These are phyloP conservation scores for Leptodermis oblonga DNA, from an alignment of 257 asterid species.

Conservation along the genomic window DNA sequence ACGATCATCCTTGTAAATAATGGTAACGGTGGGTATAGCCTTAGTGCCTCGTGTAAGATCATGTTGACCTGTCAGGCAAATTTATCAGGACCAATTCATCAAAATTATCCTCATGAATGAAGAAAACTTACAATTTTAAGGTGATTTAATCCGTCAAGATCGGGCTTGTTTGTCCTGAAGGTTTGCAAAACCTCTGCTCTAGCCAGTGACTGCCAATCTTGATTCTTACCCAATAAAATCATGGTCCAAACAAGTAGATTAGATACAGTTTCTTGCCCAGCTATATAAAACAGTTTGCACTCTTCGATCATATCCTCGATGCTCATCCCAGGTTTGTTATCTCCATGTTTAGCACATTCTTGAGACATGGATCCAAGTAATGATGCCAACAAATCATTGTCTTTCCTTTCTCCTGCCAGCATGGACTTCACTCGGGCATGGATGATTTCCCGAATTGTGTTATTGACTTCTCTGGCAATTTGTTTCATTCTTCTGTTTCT, in stretches of 20 bases:
- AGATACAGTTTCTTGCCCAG: slow-evolving; percentile 23
- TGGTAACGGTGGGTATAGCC: too few species aligned
- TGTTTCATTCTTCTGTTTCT: slow-evolving; percentile 19
- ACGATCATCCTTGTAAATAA: too few species aligned
- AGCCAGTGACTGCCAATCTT: slow-evolving; percentile 22
- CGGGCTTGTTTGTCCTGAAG: slow-evolving; percentile 5
- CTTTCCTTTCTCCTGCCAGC: slow-evolving; percentile 12
- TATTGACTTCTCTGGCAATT: not conserved
- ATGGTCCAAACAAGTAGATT: slow-evolving; percentile 22
- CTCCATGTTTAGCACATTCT: slow-evolving; percentile 19
- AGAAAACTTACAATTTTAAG: slow-evolving; percentile 15
- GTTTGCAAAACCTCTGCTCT: slow-evolving; percentile 17
- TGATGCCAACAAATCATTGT: slow-evolving; percentile 18
- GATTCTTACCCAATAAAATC: slow-evolving; percentile 14
- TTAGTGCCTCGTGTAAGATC: too few species aligned
- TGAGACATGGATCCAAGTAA: slow-evolving; percentile 19
- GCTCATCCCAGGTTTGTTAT: slow-evolving; percentile 1
- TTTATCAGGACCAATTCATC: too few species aligned
- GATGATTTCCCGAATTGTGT: slow-evolving; percentile 1
- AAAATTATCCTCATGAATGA: too few species aligned
- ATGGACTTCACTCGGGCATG: slow-evolving; percentile 9
- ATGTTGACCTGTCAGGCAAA: too few species aligned
- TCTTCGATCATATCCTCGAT: slow-evolving; percentile 20
- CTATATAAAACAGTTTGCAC: slow-evolving; percentile 20
- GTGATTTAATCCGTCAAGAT: slow-evolving; percentile 3